Percentiles rank a stretch among this genome's conserved stretches.
These are phyloP conservation scores for Salvia sclarea DNA, from an alignment of 305 asterid genomes.

Conservation along the genomic window DNA sequence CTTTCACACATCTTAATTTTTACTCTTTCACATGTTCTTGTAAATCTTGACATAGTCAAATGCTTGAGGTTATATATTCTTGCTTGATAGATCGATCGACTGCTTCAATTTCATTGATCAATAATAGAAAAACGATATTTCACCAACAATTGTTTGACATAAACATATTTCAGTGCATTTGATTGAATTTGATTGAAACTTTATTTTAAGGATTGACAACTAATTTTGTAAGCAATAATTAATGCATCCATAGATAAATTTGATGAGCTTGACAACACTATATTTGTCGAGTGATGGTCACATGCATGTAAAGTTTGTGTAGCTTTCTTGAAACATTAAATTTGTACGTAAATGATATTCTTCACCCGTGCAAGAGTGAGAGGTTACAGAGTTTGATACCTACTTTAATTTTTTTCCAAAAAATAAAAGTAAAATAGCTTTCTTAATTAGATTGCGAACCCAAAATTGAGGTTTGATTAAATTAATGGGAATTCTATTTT, in stretches of 20 bases:
- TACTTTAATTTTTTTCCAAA: too few species aligned
- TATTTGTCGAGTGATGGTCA: neutral
- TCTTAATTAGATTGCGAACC: too few species aligned
- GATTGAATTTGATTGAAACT: neutral
- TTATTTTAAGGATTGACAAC: neutral
- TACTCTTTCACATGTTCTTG: neutral
- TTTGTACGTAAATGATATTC: too few species aligned
- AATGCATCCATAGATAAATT: too few species aligned
- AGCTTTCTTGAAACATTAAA: too few species aligned
- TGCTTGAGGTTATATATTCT: neutral
- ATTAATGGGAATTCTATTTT: too few species aligned
- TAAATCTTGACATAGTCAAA: neutral
- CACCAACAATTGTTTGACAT: neutral
- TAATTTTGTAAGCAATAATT: neutral
- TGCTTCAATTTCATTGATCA: neutral
- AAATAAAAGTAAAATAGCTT: too few species aligned
- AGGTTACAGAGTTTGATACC: too few species aligned
- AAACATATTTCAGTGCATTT: neutral
- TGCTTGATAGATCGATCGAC: neutral
- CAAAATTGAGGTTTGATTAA: too few species aligned
- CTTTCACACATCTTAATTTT: constrained; percentile 33
- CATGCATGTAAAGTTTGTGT: neutral
- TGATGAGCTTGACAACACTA: neutral
- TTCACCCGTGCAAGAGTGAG: too few species aligned
- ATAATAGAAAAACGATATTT: neutral